A percentile compares a stretch with the other conserved stretches of the same genome.
These are phyloP conservation scores for Leccinum uliginosum DNA, from an alignment of 768 basidiomycete species.

Conservation along the genomic window DNA sequence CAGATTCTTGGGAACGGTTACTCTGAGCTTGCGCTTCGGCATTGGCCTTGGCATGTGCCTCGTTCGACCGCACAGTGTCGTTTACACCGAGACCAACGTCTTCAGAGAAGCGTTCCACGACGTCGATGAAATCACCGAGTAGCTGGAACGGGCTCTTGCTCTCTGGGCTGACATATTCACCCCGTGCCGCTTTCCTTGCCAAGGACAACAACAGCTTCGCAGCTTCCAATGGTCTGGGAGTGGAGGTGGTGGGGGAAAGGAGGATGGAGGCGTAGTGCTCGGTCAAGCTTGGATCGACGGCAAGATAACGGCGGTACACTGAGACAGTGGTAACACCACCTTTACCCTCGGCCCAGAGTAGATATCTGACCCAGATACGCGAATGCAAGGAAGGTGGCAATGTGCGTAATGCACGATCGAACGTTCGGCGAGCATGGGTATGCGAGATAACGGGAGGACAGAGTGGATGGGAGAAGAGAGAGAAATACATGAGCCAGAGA, in stretches of 20 bases:
- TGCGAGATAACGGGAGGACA: constrained; percentile 82
- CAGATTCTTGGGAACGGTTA: constrained; percentile 33
- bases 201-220: constrained; percentile 85
- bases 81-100: constrained; percentile 88
- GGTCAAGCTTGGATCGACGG: constrained; percentile 74
- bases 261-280: constrained; percentile 73
- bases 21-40: constrained; percentile 37
- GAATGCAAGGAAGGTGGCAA: constrained; percentile 89
- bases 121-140: constrained; percentile 86
- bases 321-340: constrained; percentile 75
- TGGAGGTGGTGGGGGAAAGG: constrained; percentile 51
- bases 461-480: constrained; percentile 82
- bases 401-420: constrained; percentile 90
- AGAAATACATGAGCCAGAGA: constrained; percentile 91
- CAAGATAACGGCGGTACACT: constrained; percentile 86
- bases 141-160: constrained; percentile 95
- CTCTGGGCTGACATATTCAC: constrained; percentile 82
- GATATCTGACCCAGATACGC: constrained; percentile 89
- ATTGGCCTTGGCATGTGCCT: constrained; percentile 44
- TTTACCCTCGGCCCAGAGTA: constrained; percentile 84
- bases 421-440: constrained; percentile 90
- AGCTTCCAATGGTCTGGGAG: constrained; percentile 83
- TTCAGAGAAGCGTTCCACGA: constrained; percentile 86
- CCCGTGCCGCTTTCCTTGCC: constrained; percentile 77
- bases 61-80: constrained; percentile 60